These are phyloP conservation scores for Lichtheimia ramosa DNA, from an alignment of 371 early-diverging fungal species.

Conservation along the genomic window DNA sequence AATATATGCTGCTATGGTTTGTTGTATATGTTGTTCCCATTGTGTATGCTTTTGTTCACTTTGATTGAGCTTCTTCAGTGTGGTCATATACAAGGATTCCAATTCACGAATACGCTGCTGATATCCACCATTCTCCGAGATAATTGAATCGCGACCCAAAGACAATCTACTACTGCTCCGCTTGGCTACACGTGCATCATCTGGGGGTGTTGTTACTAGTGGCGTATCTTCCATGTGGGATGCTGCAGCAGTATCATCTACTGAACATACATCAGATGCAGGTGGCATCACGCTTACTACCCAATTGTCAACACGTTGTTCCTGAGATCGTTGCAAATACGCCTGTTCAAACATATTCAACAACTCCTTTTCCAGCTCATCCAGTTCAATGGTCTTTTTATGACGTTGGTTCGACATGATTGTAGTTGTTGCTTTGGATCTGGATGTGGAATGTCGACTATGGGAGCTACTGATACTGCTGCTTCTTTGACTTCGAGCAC, in stretches of 20 bases:
- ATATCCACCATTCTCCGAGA: not conserved
- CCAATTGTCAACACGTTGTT: slow-evolving; percentile 12
- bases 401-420: not conserved
- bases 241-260: not conserved
- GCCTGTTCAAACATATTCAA: slow-evolving; percentile 13
- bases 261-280: slow-evolving; percentile 3
- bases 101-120: slow-evolving; percentile 11
- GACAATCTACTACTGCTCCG: slow-evolving; percentile 6
- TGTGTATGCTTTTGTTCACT: slow-evolving; percentile 13
- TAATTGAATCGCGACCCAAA: not conserved
- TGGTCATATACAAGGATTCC: not conserved
- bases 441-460: not conserved
- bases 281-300: slow-evolving; percentile 12
- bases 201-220: not conserved
- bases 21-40: slow-evolving; percentile 13
- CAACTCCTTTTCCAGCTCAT: slow-evolving; percentile 13
- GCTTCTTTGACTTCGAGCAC: slow-evolving; percentile 6
- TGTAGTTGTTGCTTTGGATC: not conserved
- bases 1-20: slow-evolving; percentile 9
- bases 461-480: slow-evolving; percentile 15
- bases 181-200: not conserved
- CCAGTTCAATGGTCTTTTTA: slow-evolving; percentile 7
- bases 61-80: slow-evolving; percentile 4
- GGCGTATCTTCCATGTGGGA: slow-evolving; percentile 1
- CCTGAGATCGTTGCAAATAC: not conserved